Conservation (phyloP, 2,329 filamentous ascomycete genomes). For the Dothistroma septosporum region DNA sequence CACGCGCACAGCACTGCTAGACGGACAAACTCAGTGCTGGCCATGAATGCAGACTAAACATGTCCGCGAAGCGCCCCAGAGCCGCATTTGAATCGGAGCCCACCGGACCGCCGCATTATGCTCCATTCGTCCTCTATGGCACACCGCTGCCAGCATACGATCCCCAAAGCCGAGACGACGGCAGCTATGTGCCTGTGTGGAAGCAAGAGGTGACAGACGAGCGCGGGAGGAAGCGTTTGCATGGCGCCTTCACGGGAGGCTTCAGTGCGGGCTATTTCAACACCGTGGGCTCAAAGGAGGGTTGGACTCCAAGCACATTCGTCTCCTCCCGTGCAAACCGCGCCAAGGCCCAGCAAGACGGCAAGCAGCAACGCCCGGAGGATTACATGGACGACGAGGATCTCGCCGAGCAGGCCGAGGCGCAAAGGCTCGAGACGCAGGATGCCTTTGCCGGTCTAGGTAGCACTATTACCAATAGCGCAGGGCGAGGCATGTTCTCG, state of each 20-base stretch:
- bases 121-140: constrained; percentile 75
- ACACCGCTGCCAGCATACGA: constrained; percentile 78
- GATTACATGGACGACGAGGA: constrained; percentile 99
- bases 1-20: neutral
- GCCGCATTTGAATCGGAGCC: constrained; percentile 73
- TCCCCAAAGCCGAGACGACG: constrained; percentile 75
- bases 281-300: constrained; percentile 95
- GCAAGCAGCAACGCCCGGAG: constrained; percentile 62
- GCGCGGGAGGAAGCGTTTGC: constrained; percentile 79
- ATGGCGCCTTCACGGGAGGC: constrained; percentile 94
- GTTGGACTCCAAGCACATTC: constrained; percentile 90
- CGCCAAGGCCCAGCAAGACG: constrained; percentile 60
- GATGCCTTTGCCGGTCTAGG: constrained; percentile 74
- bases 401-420: constrained; percentile 77
- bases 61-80: constrained; percentile 77
- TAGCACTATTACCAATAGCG: constrained; percentile 55
- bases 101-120: constrained; percentile 51
- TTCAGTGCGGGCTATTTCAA: constrained; percentile 99
- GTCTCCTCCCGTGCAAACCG: constrained; percentile 82
- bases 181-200: constrained; percentile 91
- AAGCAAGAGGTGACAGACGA: constrained; percentile 97
- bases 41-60: constrained; percentile 39
- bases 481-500: constrained; percentile 53
- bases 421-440: constrained; percentile 67
- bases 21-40: constrained; percentile 28